Conservation (phyloP, 331 rosid species). For the Malus hybrid region DNA sequence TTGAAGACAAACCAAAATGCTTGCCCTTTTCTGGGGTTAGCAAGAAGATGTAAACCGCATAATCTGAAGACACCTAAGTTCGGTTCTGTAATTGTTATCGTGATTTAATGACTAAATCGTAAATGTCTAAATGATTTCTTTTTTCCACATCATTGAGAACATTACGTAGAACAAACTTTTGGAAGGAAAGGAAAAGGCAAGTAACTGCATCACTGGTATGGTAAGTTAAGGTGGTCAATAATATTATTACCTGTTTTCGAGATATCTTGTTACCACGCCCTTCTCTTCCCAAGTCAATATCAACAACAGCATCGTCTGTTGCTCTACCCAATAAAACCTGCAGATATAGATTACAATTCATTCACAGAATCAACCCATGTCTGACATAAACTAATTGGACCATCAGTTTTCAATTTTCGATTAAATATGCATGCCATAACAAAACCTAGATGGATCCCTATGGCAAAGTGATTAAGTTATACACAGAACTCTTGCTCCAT, state of each 20-base stretch:
- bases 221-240: neutral
- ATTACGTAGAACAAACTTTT: neutral
- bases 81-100: neutral
- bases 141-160: neutral
- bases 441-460: slow-evolving; percentile 3
- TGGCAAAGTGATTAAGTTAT: neutral
- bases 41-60: neutral
- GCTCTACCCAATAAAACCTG: slow-evolving; percentile 95
- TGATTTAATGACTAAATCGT: neutral
- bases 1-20: neutral
- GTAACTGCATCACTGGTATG: neutral
- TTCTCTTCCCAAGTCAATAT: slow-evolving; percentile 84
- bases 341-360: slow-evolving; percentile 1
- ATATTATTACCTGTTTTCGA: slow-evolving; percentile 72
- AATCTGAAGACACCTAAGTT: neutral
- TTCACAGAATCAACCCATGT: slow-evolving; percentile 10
- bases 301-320: slow-evolving; percentile 56
- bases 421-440: neutral
- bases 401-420: neutral
- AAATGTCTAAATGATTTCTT: neutral
- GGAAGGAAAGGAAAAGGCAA: neutral
- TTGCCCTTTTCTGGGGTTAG: neutral
- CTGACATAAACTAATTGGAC: slow-evolving; percentile 2
- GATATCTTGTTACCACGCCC: slow-evolving; percentile 63
- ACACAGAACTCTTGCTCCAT: neutral